Evolutionary conservation across 2,329 filamentous ascomycete species (phyloP), one percentile per base, ranked within the genome.

Genomic region (Epichloe elymi): DNA sequence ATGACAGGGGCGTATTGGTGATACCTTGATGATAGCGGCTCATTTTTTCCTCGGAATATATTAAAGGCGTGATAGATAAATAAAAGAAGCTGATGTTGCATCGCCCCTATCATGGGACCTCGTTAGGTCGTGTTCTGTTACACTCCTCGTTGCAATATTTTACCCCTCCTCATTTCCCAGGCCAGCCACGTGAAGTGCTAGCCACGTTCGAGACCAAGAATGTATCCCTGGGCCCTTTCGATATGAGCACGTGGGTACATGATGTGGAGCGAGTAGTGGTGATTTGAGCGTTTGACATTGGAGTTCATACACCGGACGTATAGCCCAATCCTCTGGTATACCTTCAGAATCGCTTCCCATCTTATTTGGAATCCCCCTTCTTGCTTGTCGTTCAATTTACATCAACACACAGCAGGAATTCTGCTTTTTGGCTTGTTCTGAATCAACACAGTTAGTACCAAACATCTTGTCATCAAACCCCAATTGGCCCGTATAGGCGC

Each of bases 341-440:
- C 45, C 15, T 14, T 10, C 1, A 46, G 30, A 39, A 45, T 38
- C n/a, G 14, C 4, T 14, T 42, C 12, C 38, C 33, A 3, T 19
- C 10, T 43, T 10, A 17, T 26, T 12, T 33, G 19, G 19, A 26
- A 26, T 0, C 23, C 23, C 7, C 19, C 23, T 19, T 20, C 17
- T 35, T 19, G 26, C 7, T 43, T 12, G 10, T 43, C 2, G 10
- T 30, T 1, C 26, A 37, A 20, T 3, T 63, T 78, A 86, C 81
- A 86, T 86, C 60, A 86, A 63, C 53, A 80, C 61, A 64, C 84
- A 87, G 77, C 85, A 88, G 23, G 82, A 85, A 70, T 88, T 88
- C 66, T 87, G 83, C 71, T 87, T 87, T 76, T 88, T 88, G 63
- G 84, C 84, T 75, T 83, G 71, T 67, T 73, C 74, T 77, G 19